A percentile compares a stretch with the other conserved stretches of the same genome.
These are phyloP conservation scores for Entomortierella lignicola DNA, from an alignment of 192 early-diverging fungal species.

Conservation along the genomic window DNA sequence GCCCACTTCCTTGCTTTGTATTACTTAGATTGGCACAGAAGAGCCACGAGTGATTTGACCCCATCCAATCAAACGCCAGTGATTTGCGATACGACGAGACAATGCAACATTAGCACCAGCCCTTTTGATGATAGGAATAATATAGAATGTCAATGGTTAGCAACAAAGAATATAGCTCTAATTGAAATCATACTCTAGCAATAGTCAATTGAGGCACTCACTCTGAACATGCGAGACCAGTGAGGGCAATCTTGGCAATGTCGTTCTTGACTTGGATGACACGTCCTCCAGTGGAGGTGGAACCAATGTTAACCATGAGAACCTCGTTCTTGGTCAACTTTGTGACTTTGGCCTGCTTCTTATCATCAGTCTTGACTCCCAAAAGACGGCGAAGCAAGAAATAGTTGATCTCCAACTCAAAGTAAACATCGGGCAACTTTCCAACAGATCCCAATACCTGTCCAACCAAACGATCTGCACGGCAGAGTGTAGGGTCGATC, in stretches of 20 bases:
- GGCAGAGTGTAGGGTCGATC: slow-evolving; percentile 95
- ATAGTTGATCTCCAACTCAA: slow-evolving; percentile 97
- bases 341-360: slow-evolving; percentile 96
- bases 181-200: too few species aligned
- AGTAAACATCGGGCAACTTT: slow-evolving; percentile 92
- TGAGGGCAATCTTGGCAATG: slow-evolving; percentile 94
- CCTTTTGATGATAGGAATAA: slow-evolving; percentile 16
- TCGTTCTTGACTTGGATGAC: slow-evolving; percentile 94
- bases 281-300: slow-evolving; percentile 92
- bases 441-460: slow-evolving; percentile 94
- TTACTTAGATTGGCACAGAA: slow-evolving; percentile 63
- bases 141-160: not conserved
- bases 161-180: too few species aligned
- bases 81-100: slow-evolving; percentile 95
- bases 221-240: slow-evolving; percentile 94
- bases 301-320: slow-evolving; percentile 97
- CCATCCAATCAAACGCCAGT: slow-evolving; percentile 99
- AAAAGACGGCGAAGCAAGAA: slow-evolving; percentile 95
- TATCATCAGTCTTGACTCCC: slow-evolving; percentile 97
- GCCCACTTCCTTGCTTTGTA: not conserved
- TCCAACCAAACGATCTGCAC: slow-evolving; percentile 96
- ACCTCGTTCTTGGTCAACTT: slow-evolving; percentile 95
- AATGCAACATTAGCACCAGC: slow-evolving; percentile 96
- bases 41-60: slow-evolving; percentile 92
- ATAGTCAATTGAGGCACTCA: too few species aligned